Base-by-base conservation (phyloP, 257 asterid species). In the Oldenlandia corymbosa region DNA sequence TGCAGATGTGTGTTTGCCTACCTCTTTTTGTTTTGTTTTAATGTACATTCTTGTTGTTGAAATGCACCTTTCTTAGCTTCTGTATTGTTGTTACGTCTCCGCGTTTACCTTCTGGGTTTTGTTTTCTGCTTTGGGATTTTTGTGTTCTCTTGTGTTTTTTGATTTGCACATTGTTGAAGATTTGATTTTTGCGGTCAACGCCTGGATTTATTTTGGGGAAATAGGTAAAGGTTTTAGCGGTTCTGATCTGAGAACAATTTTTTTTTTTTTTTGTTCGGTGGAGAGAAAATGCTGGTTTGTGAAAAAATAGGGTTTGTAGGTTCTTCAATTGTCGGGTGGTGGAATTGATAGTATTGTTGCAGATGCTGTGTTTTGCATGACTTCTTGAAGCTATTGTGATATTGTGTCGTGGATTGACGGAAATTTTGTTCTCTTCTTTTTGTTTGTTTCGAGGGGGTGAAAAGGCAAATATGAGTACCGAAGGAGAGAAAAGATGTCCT, bases 401-500 rank as follows among this genome's bases (percentile, higher is more conserved):
- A 42, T 55, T 39, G 12, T 47, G 59, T 24, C 18, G 65, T 12
- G 51, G 27, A 20, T 60, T 42, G 50, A 20, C 37, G 60, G 46
- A 56, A 34, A 31, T 11, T 47, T 23, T 55, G 4, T 66, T 63
- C n/a, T 37, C 46, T 58, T 47, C 37, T 66, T 43, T 30, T 42
- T 63, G 53, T 37, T 32, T 5, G 5, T 41, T 45, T 45, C 14
- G 10, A 69, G 46, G 42, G 74, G 67, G 63, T 67, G 66, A 75
- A 68, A 83, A 79, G 81, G 83, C 79, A 76, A 91, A 52, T 81
- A 85, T 78, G 95, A 86, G 82, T 78, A 83, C 76, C 73, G 96
- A 88, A 86, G 98, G 83, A 78, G 95, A 88, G 91, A 91, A 84
- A 80, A 86, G 84, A 76, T 86, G 98, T 67, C 98, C 96, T n/a